A percentile compares a stretch with the other conserved stretches of the same genome.
phyloP scores from a whole-genome alignment of 176 grass and related monocot species.

The Luzula sylvatica region DNA sequence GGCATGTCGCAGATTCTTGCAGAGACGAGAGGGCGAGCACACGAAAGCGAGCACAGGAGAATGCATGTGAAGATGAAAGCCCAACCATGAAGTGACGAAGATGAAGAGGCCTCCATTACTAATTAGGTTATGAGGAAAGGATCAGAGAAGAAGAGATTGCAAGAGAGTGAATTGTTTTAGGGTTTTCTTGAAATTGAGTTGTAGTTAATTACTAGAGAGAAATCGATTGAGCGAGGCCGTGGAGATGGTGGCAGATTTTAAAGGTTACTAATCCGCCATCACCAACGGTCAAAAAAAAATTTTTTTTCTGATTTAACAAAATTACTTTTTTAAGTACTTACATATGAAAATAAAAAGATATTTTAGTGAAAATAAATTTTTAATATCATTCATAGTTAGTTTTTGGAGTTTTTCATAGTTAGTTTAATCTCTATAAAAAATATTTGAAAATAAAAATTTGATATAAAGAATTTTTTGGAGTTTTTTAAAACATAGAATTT shows the following conservation, averaged over 20 bases:
- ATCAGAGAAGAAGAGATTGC: background rate
- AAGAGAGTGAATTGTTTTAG: background rate
- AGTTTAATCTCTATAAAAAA: too few relatives aligned
- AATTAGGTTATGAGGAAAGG: background rate
- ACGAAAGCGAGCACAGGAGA: constrained; percentile 7
- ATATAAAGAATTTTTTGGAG: too few relatives aligned
- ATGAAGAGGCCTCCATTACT: constrained; percentile 13
- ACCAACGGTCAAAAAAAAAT: too few relatives aligned
- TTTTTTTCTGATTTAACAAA: too few relatives aligned
- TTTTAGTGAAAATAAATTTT: too few relatives aligned
- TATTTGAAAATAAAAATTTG: too few relatives aligned
- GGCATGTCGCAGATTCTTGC: background rate
- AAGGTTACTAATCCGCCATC: too few relatives aligned
- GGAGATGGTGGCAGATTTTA: background rate
- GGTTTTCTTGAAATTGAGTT: background rate
- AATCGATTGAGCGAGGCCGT: background rate
- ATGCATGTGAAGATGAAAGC: constrained; percentile 14
- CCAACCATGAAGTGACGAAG: background rate
- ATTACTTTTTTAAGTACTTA: too few relatives aligned
- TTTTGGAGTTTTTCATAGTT: too few relatives aligned
- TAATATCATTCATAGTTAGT: too few relatives aligned
- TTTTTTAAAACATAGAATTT: too few relatives aligned
- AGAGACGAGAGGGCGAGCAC: constrained; percentile 9
- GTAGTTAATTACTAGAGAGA: background rate
- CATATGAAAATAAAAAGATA: too few relatives aligned